phyloP scores from a whole-genome alignment of 176 grass and related monocot species.

The Neostapfia colusana region DNA sequence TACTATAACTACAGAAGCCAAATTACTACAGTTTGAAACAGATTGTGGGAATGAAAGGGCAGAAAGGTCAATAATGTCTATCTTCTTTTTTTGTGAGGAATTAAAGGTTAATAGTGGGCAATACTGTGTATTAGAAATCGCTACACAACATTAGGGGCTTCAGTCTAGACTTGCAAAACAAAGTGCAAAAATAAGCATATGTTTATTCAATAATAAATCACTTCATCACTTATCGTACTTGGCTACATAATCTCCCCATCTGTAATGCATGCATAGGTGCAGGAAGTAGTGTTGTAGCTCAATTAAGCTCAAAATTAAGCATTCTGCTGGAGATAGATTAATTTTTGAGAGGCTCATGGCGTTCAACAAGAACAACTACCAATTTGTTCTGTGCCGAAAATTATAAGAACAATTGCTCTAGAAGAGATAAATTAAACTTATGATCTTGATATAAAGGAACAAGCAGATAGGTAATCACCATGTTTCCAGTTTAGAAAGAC shows the following conservation, averaged over 20 bases:
- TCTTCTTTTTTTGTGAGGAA: not conserved
- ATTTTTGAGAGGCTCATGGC: not conserved
- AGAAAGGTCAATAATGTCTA: not conserved
- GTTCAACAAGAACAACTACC: not conserved
- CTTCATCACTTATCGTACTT: not conserved
- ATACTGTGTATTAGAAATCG: not conserved
- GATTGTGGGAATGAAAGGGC: not conserved
- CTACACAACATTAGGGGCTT: not conserved
- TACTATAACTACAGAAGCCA: not conserved
- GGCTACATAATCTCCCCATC: not conserved
- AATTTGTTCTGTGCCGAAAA: not conserved
- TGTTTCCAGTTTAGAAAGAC: conserved; percentile 42
- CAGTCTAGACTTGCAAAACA: not conserved
- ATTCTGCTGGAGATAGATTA: not conserved
- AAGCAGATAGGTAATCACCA: conserved; percentile 42
- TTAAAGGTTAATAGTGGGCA: not conserved
- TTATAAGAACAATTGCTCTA: conserved; percentile 4
- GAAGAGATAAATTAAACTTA: conserved; percentile 6
- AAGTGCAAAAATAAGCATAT: not conserved
- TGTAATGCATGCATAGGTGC: not conserved
- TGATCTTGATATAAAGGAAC: not conserved
- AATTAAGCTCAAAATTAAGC: conserved; percentile 1
- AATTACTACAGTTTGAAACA: conserved; percentile 1
- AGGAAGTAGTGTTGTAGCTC: too few species aligned
- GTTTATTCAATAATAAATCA: not conserved